Conservation (phyloP, 2,329 filamentous ascomycete genomes). For the Colletotrichum sp. region DNA sequence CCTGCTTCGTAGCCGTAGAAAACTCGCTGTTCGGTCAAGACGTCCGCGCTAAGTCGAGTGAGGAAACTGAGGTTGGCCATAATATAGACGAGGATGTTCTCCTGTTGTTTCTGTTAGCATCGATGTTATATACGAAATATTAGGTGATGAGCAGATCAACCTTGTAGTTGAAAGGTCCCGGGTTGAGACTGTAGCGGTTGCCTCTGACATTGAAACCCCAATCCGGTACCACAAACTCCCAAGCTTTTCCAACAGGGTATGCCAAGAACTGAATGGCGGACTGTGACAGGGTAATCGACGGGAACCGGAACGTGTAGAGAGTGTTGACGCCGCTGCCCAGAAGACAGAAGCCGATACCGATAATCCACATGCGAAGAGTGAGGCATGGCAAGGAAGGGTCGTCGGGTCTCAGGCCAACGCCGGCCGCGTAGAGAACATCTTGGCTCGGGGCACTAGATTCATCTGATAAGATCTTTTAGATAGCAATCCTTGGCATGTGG, state of each 20-base stretch:
- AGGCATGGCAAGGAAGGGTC: conserved; percentile 33
- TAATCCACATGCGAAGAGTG: conserved; percentile 44
- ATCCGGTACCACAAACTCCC: conserved; percentile 35
- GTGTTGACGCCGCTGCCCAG: conserved; percentile 43
- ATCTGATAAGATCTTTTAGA: neutral
- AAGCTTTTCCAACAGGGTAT: conserved; percentile 45
- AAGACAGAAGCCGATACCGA: conserved; percentile 41
- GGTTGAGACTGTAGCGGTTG: conserved; percentile 38
- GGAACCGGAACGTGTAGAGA: conserved; percentile 42
- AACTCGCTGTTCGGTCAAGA: conserved; percentile 38
- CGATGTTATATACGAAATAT: rapidly evolving
- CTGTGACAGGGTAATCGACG: conserved; percentile 35
- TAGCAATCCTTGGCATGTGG: neutral
- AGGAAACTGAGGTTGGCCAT: conserved; percentile 50
- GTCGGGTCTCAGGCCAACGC: conserved; percentile 30
- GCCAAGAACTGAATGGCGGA: conserved; percentile 45
- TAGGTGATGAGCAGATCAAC: conserved; percentile 4
- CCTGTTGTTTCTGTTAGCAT: neutral
- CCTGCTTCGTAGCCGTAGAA: conserved; percentile 48
- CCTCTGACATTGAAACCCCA: conserved; percentile 31
- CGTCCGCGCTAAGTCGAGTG: conserved; percentile 37
- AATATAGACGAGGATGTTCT: conserved; percentile 47
- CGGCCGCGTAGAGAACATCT: conserved; percentile 33
- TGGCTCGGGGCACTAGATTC: conserved; percentile 3
- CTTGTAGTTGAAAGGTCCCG: conserved; percentile 41